Conservation (phyloP, 345 rosid genomes). For the Hirschfeldia incana region DNA sequence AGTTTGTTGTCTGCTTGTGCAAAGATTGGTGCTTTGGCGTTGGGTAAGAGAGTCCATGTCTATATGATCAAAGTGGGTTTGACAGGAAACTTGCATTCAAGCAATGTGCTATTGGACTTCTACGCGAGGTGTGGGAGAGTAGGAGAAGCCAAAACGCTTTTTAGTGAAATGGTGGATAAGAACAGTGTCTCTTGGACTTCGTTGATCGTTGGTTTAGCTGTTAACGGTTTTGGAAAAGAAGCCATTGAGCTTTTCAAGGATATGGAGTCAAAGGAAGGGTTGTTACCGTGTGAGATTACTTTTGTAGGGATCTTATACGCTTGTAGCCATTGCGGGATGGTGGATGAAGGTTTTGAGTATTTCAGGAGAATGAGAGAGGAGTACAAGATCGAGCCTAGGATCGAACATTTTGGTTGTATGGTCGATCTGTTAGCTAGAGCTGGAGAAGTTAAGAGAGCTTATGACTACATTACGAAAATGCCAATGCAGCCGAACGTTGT, state of each 20-base stretch:
- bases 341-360: slow-evolving; percentile 67
- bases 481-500: slow-evolving; percentile 69
- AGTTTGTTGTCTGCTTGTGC: slow-evolving; percentile 77
- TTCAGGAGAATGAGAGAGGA: slow-evolving; percentile 65
- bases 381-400: slow-evolving; percentile 62
- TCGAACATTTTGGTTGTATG: slow-evolving; percentile 89
- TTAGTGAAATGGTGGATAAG: slow-evolving; percentile 58
- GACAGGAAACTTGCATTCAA: slow-evolving; percentile 49
- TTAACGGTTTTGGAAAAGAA: slow-evolving; percentile 80
- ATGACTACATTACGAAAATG: slow-evolving; percentile 55
- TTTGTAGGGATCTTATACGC: slow-evolving; percentile 82
- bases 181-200: slow-evolving; percentile 81
- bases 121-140: slow-evolving; percentile 73
- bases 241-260: slow-evolving; percentile 59
- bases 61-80: slow-evolving; percentile 59
- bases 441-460: slow-evolving; percentile 67
- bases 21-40: slow-evolving; percentile 68
- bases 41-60: slow-evolving; percentile 70
- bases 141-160: slow-evolving; percentile 53
- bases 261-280: slow-evolving; percentile 50
- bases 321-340: slow-evolving; percentile 92
- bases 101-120: slow-evolving; percentile 72
- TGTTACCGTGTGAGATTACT: slow-evolving; percentile 64
- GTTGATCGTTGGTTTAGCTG: slow-evolving; percentile 78
- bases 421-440: slow-evolving; percentile 87